These are phyloP conservation scores for Neoboletus magnificus DNA, from an alignment of 768 basidiomycete genomes.

Conservation along the genomic window DNA sequence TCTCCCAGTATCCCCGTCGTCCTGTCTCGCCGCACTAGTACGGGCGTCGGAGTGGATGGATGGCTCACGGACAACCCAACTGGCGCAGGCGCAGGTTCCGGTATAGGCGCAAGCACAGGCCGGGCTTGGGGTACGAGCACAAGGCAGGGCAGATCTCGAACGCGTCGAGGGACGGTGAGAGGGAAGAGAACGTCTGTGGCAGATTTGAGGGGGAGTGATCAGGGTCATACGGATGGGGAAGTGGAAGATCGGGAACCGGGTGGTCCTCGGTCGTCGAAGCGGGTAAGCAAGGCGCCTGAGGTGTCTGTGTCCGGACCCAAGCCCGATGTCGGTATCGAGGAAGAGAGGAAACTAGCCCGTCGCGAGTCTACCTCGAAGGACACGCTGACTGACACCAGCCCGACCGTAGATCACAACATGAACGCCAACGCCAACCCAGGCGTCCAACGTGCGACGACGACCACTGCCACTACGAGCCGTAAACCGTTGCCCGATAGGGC, in stretches of 20 bases:
- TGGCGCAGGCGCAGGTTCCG: background rate
- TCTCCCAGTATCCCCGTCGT: background rate
- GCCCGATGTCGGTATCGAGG: background rate
- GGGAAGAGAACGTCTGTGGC: slow-evolving; percentile 23
- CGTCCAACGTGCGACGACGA: slow-evolving; percentile 2
- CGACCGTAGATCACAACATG: background rate
- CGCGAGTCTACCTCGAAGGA: background rate
- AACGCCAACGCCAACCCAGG: background rate
- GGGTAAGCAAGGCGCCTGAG: background rate
- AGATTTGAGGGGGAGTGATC: slow-evolving; percentile 24
- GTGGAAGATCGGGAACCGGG: background rate
- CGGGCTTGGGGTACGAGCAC: background rate
- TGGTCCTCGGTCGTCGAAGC: background rate
- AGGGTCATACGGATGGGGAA: slow-evolving; percentile 30
- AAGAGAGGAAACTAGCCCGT: background rate
- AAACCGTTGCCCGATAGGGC: background rate
- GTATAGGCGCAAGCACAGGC: background rate
- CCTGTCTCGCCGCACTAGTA: background rate
- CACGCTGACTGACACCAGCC: background rate
- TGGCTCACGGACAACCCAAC: slow-evolving; percentile 19
- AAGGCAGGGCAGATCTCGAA: background rate
- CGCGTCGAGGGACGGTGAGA: slow-evolving; percentile 1
- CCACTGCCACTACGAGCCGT: background rate
- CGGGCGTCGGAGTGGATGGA: slow-evolving; percentile 5
- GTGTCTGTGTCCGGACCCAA: background rate